Base-by-base conservation (phyloP, 768 basidiomycete species). In the Artomyces pyxidatus region DNA sequence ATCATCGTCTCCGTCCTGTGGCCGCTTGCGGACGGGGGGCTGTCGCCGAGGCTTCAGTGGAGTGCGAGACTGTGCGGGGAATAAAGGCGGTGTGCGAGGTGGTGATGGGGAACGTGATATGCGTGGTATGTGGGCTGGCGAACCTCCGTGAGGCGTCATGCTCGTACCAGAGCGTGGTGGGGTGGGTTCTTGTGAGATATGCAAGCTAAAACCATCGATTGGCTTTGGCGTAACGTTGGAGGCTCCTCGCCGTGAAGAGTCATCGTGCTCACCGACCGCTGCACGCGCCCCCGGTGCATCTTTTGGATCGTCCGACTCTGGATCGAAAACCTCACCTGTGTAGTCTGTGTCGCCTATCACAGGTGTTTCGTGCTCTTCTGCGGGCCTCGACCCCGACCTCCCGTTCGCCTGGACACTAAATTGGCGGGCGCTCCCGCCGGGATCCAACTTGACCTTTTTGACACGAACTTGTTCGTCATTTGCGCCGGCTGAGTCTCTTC, bases 161-260 rank as follows among this genome's bases (percentile, higher is more conserved):
- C 45, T 42, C 16, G 28, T 19, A 16, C 45, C 51, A 19, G 53
- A 46, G 26, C 51, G 53, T 4, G 53, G 53, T n/a, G 50, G 53
- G 9, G 53, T 54, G 25, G 50, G 53, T 37, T 40, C 53, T 25
- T 54, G 53, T 17, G 45, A 51, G 17, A 16, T 30, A 16, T 22
- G 37, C 1, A 37, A 29, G 22, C n/a, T n/a, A n/a, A n/a, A n/a
- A n/a, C n/a, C n/a, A n/a, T n/a, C n/a, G n/a, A n/a, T n/a, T n/a
- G n/a, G n/a, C n/a, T n/a, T n/a, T n/a, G n/a, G n/a, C n/a, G n/a
- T n/a, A n/a, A n/a, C n/a, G n/a, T n/a, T n/a, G n/a, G n/a, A n/a
- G n/a, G n/a, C n/a, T n/a, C n/a, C n/a, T n/a, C n/a, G n/a, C n/a
- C n/a, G n/a, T n/a, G n/a, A n/a, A n/a, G n/a, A n/a, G n/a, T n/a